Evolutionary conservation across 352 stramenopile species (phyloP).

Genomic region (Globisporangium middletonii): DNA sequence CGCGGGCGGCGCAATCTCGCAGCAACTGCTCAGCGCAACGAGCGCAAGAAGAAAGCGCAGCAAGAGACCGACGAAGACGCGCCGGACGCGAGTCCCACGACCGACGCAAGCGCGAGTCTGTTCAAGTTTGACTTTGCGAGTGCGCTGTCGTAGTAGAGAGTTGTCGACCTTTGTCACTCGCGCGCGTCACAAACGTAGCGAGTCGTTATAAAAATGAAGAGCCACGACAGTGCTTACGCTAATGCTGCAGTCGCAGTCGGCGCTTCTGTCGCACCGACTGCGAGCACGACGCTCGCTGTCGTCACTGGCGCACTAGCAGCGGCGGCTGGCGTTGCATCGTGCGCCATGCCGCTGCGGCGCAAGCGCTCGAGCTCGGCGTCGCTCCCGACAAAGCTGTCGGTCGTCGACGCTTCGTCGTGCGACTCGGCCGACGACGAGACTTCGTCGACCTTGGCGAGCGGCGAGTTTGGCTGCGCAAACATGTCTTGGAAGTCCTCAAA

Average conservation of each 20-base stretch:
- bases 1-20: conserved; percentile 47
- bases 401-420: conserved; percentile 18
- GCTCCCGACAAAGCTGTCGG: conserved; percentile 13
- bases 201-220: not conserved
- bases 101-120: not conserved
- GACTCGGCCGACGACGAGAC: conserved; percentile 7
- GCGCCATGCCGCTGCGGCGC: not conserved
- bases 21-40: conserved; percentile 41
- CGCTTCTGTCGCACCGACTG: not conserved
- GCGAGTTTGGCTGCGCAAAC: conserved; percentile 31
- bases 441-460: conserved; percentile 33
- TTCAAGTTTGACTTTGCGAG: not conserved
- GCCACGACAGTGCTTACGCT: not conserved
- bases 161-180: too few relatives aligned
- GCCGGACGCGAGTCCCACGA: not conserved
- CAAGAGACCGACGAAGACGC: not conserved
- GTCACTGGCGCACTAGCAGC: not conserved
- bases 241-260: not conserved
- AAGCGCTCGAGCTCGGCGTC: conserved; percentile 17
- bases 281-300: not conserved
- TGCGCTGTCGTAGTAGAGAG: not conserved
- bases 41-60: conserved; percentile 18
- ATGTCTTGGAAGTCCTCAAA: conserved; percentile 89
- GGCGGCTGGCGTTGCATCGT: conserved; percentile 2
- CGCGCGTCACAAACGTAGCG: too few relatives aligned